Conservation (phyloP, 176 grass and related monocot species). For the Cocos nucifera region DNA sequence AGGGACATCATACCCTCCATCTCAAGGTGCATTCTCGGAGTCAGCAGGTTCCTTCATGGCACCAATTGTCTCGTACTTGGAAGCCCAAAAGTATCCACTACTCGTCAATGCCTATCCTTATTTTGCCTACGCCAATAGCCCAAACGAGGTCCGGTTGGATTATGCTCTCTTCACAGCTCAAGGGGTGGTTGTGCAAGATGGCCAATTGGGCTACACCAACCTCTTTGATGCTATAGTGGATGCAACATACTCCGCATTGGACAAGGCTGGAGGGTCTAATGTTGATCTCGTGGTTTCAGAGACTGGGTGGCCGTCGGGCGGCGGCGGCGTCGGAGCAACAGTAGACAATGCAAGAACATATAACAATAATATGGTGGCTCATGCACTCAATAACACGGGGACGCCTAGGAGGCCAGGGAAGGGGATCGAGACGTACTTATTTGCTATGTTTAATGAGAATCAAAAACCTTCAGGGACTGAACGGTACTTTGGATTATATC, state of each 20-base stretch:
- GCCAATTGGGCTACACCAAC: conserved; percentile 44
- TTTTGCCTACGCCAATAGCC: conserved; percentile 54
- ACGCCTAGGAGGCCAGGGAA: conserved; percentile 63
- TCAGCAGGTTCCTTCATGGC: not conserved
- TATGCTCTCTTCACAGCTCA: conserved; percentile 56
- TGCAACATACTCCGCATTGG: conserved; percentile 60
- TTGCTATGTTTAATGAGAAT: conserved; percentile 97
- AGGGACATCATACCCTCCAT: conserved; percentile 13
- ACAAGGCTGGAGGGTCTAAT: conserved; percentile 32
- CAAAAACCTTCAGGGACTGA: conserved; percentile 68
- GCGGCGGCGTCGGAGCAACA: conserved; percentile 36
- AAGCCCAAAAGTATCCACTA: not conserved
- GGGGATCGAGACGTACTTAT: conserved; percentile 69
- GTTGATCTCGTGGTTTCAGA: conserved; percentile 64
- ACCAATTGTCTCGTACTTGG: not conserved
- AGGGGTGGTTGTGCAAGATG: conserved; percentile 29
- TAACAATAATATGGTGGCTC: conserved; percentile 54
- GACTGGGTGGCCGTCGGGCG: conserved; percentile 88
- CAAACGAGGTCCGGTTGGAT: conserved; percentile 37
- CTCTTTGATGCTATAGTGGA: conserved; percentile 90
- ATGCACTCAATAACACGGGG: conserved; percentile 27
- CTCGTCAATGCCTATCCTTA: conserved; percentile 20
- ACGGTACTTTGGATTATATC: conserved; percentile 68
- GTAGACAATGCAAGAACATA: conserved; percentile 68
- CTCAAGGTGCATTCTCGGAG: conserved; percentile 15